Evolutionary conservation across 306 rosid species (phyloP), one percentile per base, ranked within the genome.

Genomic region (Cyamopsis tetragonoloba): DNA sequence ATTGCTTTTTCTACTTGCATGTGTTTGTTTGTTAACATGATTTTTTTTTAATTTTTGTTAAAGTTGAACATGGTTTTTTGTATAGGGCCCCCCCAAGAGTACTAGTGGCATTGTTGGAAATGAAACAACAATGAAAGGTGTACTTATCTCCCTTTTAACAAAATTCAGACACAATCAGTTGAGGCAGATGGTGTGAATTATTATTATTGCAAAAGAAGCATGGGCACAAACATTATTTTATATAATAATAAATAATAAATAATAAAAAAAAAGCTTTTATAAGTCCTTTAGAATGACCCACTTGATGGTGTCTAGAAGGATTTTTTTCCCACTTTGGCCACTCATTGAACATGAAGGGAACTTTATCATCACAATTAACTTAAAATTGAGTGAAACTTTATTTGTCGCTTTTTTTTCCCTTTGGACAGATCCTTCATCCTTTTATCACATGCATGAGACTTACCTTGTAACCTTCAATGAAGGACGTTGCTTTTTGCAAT

Each of bases 121-220:
- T 62, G 62, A 74, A 68, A 75, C 51, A 43, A 30, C 47, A 55
- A 62, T 39, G 51, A 75, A 57, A 66, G 47, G 56, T 7, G 75
- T 69, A 64, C 78, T 61, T 54, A 66, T 48, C 38, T 58, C 71
- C 4, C 47, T 63, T 73, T 56, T 20, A 55, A 79, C 77, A 55
- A 72, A 49, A 14, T 50, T 77, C 76, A 68, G 86, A 78, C 84
- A 66, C 66, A 73, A 70, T 82, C 81, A 84, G 75, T 62, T 70
- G 77, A 39, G 47, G 62, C 66, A 70, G 34, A 62, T 81, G 87
- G 82, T 49, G 4, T 75, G 84, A 76, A 76, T 80, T 76, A 73
- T 82, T 77, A 76, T 80, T 76, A 73, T 82, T 77, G 46, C 42
- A 63, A 82, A 66, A 34, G 51, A 67, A 22, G 66, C 37, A 70